Conservation (phyloP, 2,329 filamentous ascomycete species). For the Fusarium liriodendri region DNA sequence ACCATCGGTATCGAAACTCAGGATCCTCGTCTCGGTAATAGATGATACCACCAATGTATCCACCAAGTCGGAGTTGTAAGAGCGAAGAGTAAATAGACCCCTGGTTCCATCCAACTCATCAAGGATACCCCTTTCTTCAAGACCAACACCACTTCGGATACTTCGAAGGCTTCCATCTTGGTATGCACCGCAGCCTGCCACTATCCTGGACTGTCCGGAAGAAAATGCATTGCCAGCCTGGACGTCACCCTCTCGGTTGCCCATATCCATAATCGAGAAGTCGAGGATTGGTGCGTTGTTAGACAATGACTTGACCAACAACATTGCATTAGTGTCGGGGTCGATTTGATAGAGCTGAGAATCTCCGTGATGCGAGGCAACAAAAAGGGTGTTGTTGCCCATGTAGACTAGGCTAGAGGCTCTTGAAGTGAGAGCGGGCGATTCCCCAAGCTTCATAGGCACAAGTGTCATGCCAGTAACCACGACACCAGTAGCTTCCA, state of each 20-base stretch:
- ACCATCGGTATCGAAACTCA: conserved; percentile 78
- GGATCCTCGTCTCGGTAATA: conserved; percentile 84
- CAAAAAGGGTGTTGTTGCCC: conserved; percentile 77
- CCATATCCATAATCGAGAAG: conserved; percentile 96
- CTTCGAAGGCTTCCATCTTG: conserved; percentile 89
- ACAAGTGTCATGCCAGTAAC: conserved; percentile 80
- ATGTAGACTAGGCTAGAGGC: conserved; percentile 85
- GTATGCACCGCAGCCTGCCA: conserved; percentile 91
- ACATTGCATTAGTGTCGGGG: conserved; percentile 57
- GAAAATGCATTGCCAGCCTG: conserved; percentile 88
- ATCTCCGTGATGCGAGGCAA: conserved; percentile 93
- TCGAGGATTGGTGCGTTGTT: conserved; percentile 95
- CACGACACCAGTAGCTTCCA: conserved; percentile 72
- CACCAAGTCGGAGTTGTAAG: conserved; percentile 58
- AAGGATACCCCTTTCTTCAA: conserved; percentile 87
- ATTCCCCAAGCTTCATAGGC: conserved; percentile 46
- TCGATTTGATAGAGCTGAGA: conserved; percentile 81
- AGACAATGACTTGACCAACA: conserved; percentile 73
- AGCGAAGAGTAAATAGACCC: conserved; percentile 76
- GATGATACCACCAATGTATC: conserved; percentile 86
- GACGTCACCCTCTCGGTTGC: conserved; percentile 81
- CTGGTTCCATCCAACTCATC: conserved; percentile 81
- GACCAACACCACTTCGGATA: conserved; percentile 91
- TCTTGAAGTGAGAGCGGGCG: conserved; percentile 68
- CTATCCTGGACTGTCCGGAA: conserved; percentile 91